phyloP scores from a whole-genome alignment of 1,284 basidiomycete genomes.

The Sanghuangporus baumii region DNA sequence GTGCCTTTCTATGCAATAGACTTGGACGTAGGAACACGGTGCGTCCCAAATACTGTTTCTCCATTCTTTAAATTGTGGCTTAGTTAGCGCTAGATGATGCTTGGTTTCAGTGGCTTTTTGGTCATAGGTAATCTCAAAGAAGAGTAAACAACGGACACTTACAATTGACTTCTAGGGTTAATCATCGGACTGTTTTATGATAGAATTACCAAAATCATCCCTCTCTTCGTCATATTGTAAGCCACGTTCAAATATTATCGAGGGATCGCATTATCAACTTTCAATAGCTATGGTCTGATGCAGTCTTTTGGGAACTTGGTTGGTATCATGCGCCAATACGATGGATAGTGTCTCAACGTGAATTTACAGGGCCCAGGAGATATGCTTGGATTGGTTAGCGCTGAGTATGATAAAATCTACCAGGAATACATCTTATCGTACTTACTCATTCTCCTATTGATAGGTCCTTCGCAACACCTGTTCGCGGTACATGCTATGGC shows the following conservation, averaged over 20 bases:
- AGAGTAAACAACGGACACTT: not conserved
- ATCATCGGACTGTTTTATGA: slow-evolving; percentile 66
- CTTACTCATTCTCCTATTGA: not conserved
- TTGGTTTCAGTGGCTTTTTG: slow-evolving; percentile 72
- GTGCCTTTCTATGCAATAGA: slow-evolving; percentile 58
- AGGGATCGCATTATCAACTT: slow-evolving; percentile 19
- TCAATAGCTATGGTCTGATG: slow-evolving; percentile 57
- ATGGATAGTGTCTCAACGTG: not conserved
- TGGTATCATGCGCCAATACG: slow-evolving; percentile 15
- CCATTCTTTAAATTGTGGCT: not conserved
- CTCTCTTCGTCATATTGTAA: slow-evolving; percentile 64
- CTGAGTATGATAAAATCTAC: slow-evolving; percentile 40
- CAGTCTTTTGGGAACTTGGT: slow-evolving; percentile 65
- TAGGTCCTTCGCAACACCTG: slow-evolving; percentile 61
- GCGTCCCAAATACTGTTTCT: slow-evolving; percentile 18
- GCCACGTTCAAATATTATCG: slow-evolving; percentile 24
- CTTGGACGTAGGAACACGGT: slow-evolving; percentile 62
- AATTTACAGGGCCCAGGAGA: slow-evolving; percentile 59
- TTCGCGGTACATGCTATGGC: slow-evolving; percentile 68
- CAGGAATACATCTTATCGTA: slow-evolving; percentile 3
- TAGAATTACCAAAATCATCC: slow-evolving; percentile 58
- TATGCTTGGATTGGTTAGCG: slow-evolving; percentile 64
- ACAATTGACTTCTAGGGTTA: slow-evolving; percentile 33
- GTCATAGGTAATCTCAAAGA: slow-evolving; percentile 45
- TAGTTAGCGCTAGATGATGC: slow-evolving; percentile 47